Evolutionary conservation across 768 basidiomycete species (phyloP), one percentile per base, ranked within the genome.

Genomic region (Russula sp.): DNA sequence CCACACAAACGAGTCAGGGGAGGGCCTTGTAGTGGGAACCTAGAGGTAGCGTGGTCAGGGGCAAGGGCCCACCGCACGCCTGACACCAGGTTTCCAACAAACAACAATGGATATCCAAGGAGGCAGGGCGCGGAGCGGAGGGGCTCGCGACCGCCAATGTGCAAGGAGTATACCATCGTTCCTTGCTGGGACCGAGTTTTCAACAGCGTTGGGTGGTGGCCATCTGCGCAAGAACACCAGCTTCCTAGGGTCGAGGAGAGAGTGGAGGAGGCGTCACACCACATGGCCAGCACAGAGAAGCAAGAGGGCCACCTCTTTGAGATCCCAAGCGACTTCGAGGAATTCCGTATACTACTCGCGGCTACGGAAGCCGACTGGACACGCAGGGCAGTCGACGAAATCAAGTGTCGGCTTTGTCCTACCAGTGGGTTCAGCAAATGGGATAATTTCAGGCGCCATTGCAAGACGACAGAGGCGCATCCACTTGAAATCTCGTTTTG

Each of bases 91-190:
- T 36, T 32, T 53, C 53, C 11, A n/a, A 8, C 2, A 5, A 16
- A 5, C 1, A 22, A 8, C 20, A 42, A 55, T 3, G 2, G 5
- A 44, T 36, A 62, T 52, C 40, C 53, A 34, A 55, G 32, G 52
- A 20, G 53, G 61, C 3, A 18, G 53, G 44, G 36, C 34, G 53
- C 32, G 61, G 61, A 48, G 61, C 53, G 53, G 61, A 14, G 44
- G 55, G 24, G 61, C 61, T 62, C 61, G 53, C 61, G 32, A 18
- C 53, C 44, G 18, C 18, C 13, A 55, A 24, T 4, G 24, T 53
- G 34, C 44, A 28, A 3, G 61, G 34, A 62, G 8, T 62, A 51
- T 48, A 57, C 48, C 55, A 57, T 32, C 38, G 22, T 14, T 10
- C 18, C 38, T 22, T 42, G 20, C 32, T 3, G 55, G 61, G 61